Conservation (phyloP, 2,329 filamentous ascomycete species). For the Venturia aucupariae region DNA sequence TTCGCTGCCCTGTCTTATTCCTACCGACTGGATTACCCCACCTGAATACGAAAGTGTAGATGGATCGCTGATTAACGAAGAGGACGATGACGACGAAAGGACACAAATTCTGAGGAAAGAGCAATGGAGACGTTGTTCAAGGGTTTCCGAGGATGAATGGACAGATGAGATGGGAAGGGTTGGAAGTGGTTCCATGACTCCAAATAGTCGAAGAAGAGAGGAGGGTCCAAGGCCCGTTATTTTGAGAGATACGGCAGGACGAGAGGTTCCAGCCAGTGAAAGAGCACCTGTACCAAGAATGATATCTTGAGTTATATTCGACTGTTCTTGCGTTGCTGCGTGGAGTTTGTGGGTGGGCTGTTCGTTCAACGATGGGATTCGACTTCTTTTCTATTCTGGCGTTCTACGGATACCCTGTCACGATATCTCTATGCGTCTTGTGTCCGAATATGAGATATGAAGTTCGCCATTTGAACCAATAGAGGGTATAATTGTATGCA, state of each 20-base stretch:
- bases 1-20: slow-evolving; percentile 72
- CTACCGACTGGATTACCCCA: slow-evolving; percentile 70
- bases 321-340: not conserved
- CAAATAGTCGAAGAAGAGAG: not conserved
- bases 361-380: not conserved
- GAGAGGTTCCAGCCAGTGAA: slow-evolving; percentile 11
- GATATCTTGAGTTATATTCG: not conserved
- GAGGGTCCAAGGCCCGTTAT: not conserved
- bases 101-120: slow-evolving; percentile 48
- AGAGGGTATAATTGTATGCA: not conserved
- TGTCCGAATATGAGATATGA: not conserved
- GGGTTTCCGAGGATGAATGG: slow-evolving; percentile 11
- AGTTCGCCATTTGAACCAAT: not conserved
- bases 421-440: not conserved
- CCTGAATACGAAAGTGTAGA: slow-evolving; percentile 67
- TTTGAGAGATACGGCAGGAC: slow-evolving; percentile 8
- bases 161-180: slow-evolving; percentile 9
- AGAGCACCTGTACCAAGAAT: slow-evolving; percentile 12
- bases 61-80: slow-evolving; percentile 55
- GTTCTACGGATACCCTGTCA: not conserved
- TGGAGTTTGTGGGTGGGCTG: not conserved
- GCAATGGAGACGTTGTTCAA: slow-evolving; percentile 15
- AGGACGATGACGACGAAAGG: slow-evolving; percentile 45
- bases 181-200: not conserved
- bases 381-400: not conserved